Conservation (phyloP, 208 protist species). For the Leishmania tarentolae region DNA sequence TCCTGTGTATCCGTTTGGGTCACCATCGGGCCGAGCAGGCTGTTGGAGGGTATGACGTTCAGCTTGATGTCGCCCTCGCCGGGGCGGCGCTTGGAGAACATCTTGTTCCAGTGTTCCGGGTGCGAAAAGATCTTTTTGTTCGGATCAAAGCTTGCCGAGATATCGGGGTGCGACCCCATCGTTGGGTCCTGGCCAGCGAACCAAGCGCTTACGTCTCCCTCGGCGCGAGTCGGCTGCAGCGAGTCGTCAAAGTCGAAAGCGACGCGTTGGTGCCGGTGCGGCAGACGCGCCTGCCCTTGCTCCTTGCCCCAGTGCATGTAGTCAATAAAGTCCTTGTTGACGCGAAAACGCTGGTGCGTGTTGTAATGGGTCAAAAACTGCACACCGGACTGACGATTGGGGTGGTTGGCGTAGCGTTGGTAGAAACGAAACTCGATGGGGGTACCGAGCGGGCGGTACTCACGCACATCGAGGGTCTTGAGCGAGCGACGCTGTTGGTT, state of each 20-base stretch:
- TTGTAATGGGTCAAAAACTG: conserved; percentile 92
- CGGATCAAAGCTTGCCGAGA: conserved; percentile 70
- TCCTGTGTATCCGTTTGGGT: conserved; percentile 76
- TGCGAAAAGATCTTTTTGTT: conserved; percentile 84
- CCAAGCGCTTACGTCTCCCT: conserved; percentile 42
- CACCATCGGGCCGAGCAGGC: conserved; percentile 75
- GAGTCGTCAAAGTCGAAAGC: conserved; percentile 91
- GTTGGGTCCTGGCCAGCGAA: conserved; percentile 78
- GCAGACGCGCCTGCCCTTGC: conserved; percentile 88
- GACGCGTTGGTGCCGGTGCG: conserved; percentile 89
- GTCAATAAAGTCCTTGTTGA: conserved; percentile 92
- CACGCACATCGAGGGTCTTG: conserved; percentile 88
- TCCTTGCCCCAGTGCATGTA: conserved; percentile 93
- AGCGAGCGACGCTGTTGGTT: conserved; percentile 45
- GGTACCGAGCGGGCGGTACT: conserved; percentile 80
- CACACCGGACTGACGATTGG: conserved; percentile 85
- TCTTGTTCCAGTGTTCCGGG: conserved; percentile 92
- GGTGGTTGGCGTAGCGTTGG: conserved; percentile 91
- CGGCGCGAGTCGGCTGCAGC: conserved; percentile 70
- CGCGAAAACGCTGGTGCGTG: conserved; percentile 86
- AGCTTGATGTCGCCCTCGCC: conserved; percentile 85
- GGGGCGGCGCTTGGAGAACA: conserved; percentile 86
- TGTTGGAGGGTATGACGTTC: conserved; percentile 59
- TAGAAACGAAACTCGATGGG: conserved; percentile 93
- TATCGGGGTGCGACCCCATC: conserved; percentile 55